These are phyloP conservation scores for Eutrema japonicum DNA, from an alignment of 345 rosid genomes.

Conservation along the genomic window DNA sequence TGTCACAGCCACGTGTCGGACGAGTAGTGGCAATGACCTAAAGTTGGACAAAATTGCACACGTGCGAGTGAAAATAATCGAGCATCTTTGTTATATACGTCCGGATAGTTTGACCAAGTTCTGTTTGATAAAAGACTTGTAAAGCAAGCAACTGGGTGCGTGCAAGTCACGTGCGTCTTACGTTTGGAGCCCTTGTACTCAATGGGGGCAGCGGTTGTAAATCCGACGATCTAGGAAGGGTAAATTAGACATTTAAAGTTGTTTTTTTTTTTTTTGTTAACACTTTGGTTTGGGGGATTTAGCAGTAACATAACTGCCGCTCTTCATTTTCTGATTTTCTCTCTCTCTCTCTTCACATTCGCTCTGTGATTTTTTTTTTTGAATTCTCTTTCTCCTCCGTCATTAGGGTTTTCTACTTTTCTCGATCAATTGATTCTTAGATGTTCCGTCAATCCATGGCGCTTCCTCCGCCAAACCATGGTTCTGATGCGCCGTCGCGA, in stretches of 20 bases:
- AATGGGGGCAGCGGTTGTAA: slow-evolving; percentile 9
- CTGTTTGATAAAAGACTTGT: slow-evolving; percentile 21
- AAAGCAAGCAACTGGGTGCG: slow-evolving; percentile 28
- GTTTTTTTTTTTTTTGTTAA: slow-evolving; percentile 1
- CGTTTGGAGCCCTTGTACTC: slow-evolving; percentile 24
- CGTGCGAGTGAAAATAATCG: slow-evolving; percentile 3
- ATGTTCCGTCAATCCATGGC: slow-evolving; percentile 43
- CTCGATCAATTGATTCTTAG: slow-evolving; percentile 2
- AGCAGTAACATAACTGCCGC: slow-evolving; percentile 45
- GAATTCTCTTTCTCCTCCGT: slow-evolving; percentile 6
- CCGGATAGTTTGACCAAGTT: slow-evolving; percentile 30
- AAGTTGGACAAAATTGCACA: slow-evolving; percentile 1
- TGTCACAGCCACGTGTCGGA: slow-evolving; percentile 16
- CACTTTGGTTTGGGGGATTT: slow-evolving; percentile 27
- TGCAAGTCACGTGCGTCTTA: slow-evolving; percentile 42
- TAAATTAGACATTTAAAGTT: neutral
- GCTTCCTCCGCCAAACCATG: slow-evolving; percentile 40
- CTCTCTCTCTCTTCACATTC: slow-evolving; percentile 28
- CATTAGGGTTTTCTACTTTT: slow-evolving; percentile 34
- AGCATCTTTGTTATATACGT: slow-evolving; percentile 2
- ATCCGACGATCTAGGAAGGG: neutral
- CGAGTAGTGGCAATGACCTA: neutral
- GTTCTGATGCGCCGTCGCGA: slow-evolving; percentile 31
- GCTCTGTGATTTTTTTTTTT: slow-evolving; percentile 26
- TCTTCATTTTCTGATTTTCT: slow-evolving; percentile 27